Percentiles rank a stretch among this genome's conserved stretches.
Evolutionary conservation across 805 yeast genomes (phyloP).

Genomic region (Metschnikowia shivogae): DNA sequence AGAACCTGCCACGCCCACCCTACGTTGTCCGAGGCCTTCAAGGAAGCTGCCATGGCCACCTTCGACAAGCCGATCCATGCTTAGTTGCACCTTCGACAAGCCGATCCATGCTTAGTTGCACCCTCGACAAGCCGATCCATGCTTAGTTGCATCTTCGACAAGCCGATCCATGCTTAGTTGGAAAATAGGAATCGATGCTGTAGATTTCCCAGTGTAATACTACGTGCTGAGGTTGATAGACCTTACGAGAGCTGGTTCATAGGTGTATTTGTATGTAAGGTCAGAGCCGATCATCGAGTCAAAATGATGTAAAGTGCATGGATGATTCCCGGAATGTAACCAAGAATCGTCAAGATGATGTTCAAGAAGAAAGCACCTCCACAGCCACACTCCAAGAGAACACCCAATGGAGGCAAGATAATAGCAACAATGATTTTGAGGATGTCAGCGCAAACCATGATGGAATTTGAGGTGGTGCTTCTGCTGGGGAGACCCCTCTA

Average conservation of each 20-base stretch:
- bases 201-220: too few relatives aligned
- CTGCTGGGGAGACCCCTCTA: neutral
- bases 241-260: neutral
- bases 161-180: too few relatives aligned
- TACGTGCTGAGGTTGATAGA: too few relatives aligned
- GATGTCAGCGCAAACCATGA: conserved; percentile 47
- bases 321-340: conserved; percentile 71
- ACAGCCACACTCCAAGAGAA: conserved; percentile 57
- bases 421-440: conserved; percentile 49
- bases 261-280: neutral
- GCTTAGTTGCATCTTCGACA: too few relatives aligned
- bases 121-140: too few relatives aligned
- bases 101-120: too few relatives aligned
- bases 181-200: too few relatives aligned
- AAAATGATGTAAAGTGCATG: conserved; percentile 59
- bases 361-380: conserved; percentile 42
- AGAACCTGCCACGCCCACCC: conserved; percentile 99
- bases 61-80: conserved; percentile 84
- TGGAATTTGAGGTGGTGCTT: neutral
- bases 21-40: conserved; percentile 94
- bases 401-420: conserved; percentile 60
- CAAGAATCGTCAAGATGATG: conserved; percentile 62
- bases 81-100: too few relatives aligned
- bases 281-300: conserved; percentile 16
- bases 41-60: conserved; percentile 94